Evolutionary conservation across 2,329 filamentous ascomycete genomes (phyloP).

Genomic region (Fusarium ambrosium): DNA sequence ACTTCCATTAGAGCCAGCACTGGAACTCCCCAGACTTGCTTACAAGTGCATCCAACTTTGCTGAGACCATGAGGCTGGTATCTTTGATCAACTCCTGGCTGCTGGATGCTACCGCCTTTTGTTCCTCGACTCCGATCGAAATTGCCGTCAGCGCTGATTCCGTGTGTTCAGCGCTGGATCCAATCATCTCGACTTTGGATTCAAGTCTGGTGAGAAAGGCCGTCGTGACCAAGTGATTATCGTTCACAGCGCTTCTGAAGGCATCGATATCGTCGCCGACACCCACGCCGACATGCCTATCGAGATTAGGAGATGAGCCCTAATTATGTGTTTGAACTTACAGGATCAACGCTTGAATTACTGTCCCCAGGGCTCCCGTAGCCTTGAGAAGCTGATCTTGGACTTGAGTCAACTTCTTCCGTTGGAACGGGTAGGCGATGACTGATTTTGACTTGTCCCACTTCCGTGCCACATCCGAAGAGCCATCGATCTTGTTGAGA

Average conservation of each 20-base stretch:
- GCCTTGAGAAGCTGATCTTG: background rate
- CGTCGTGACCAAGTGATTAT: background rate
- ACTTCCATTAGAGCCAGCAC: background rate
- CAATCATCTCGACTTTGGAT: background rate
- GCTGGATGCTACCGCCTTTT: background rate
- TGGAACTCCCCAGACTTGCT: accelerated
- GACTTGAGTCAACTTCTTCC: background rate
- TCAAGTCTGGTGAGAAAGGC: background rate
- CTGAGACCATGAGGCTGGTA: background rate
- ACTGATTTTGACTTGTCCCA: background rate
- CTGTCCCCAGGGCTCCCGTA: background rate
- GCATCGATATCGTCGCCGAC: background rate
- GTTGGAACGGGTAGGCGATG: background rate
- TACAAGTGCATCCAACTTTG: background rate
- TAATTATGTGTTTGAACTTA: accelerated
- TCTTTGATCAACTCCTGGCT: background rate
- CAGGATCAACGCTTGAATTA: background rate
- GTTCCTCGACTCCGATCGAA: background rate
- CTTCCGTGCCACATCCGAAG: background rate
- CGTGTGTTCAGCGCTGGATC: background rate
- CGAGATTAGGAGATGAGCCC: accelerated
- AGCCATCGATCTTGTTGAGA: background rate
- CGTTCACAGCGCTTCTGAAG: accelerated
- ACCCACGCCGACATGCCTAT: background rate
- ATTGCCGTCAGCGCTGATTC: background rate